Base-by-base conservation (phyloP, 805 yeast species). In the Clavispora carvajalis region DNA sequence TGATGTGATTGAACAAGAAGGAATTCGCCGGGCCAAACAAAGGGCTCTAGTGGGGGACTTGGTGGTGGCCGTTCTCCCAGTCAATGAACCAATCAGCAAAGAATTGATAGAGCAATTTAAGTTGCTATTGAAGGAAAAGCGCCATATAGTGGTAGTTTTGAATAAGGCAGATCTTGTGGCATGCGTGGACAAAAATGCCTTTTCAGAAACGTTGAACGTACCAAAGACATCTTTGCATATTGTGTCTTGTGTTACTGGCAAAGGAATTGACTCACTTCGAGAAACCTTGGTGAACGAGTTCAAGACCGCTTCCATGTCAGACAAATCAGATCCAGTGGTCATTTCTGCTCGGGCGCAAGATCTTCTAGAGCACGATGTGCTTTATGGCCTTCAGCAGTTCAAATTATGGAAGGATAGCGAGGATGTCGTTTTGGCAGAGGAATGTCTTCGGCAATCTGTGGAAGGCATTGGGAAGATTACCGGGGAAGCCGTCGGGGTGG, bases 391-490 rank as follows among this genome's bases (percentile, higher is more conserved):
- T 34, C 70, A 76, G n/a, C 80, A 79, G 43, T 88, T 85, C 54
- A 54, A 73, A 13, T 41, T 55, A 1, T 73, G 73, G 55, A 73
- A 69, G 38, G 63, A 71, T 3, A 60, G 67, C 13, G 77, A 77
- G 31, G 97, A 90, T 49, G 78, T 88, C 1, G 91, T 87, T 0
- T 58, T 88, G 28, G 95, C 95, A 0, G 67, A 86, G 0, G 96
- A 91, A 44, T 81, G 84, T 40, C 67, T 93, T 29, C 74, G 75
- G 36, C 74, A 74, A 37, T 80, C 96, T 1, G 79, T 83, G 15
- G 88, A 83, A 11, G 96, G 96, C 0, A 84, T 93, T 28, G 97
- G 97, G 0, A 85, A 82, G 54, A 85, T 93, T 19, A 90, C 97
- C 0, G 99, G 98, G 1, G 85, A 85, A 29, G 76, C 87, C 0